A percentile compares a stretch with the other conserved stretches of the same genome.
These are phyloP conservation scores for Apophysomyces elegans DNA, from an alignment of 371 early-diverging fungal species.

Conservation along the genomic window DNA sequence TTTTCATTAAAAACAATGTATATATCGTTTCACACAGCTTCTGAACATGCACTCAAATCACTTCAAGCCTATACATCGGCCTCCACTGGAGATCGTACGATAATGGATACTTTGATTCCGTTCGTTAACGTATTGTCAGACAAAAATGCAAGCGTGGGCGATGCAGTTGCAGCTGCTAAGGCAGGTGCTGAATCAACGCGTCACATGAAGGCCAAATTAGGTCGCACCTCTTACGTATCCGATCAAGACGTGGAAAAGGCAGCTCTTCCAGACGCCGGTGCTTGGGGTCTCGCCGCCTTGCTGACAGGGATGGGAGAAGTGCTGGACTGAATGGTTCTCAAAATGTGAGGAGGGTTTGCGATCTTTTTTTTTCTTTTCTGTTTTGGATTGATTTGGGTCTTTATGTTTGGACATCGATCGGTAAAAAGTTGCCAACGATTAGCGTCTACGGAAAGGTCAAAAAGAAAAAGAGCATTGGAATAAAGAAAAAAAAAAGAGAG, in stretches of 20 bases:
- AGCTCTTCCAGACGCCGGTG: constrained; percentile 71
- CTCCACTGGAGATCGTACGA: constrained; percentile 76
- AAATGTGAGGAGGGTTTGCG: background rate
- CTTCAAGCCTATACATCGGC: constrained; percentile 75
- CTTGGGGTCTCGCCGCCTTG: constrained; percentile 64
- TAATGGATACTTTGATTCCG: constrained; percentile 79
- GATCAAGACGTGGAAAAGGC: constrained; percentile 48
- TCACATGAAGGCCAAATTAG: constrained; percentile 63
- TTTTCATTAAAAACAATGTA: constrained; percentile 1
- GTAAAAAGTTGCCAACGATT: constrained; percentile 85
- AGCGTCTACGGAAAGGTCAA: constrained; percentile 40
- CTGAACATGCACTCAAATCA: constrained; percentile 59
- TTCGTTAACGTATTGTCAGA: constrained; percentile 57
- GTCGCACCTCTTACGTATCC: constrained; percentile 75
- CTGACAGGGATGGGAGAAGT: constrained; percentile 49
- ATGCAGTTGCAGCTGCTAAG: constrained; percentile 60
- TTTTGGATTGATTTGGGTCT: background rate
- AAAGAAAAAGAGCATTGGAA: background rate
- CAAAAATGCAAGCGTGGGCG: constrained; percentile 27
- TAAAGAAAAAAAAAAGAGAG: no score
- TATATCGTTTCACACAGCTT: constrained; percentile 15
- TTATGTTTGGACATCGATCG: constrained; percentile 53
- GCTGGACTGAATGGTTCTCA: background rate
- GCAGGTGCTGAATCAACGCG: constrained; percentile 65
- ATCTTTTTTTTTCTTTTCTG: background rate